Base-by-base conservation (phyloP, 371 early-diverging fungal species). In the Syncephalastrum sp. region DNA sequence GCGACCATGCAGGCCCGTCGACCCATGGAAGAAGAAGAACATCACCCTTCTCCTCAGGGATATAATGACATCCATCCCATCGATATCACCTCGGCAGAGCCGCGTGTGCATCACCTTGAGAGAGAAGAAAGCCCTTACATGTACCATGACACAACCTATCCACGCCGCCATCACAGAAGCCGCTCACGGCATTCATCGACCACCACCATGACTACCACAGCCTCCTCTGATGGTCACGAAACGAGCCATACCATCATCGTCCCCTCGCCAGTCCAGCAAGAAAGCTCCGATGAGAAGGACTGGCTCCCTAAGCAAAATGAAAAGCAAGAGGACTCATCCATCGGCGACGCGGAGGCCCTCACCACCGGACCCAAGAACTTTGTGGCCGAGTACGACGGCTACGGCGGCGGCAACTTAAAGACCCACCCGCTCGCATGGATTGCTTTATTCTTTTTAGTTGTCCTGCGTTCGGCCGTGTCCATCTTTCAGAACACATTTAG, bases 381-480 rank as follows among this genome's bases (percentile, higher is more conserved):
- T 33, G 1, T 10, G 0, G 7, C 38, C 12, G 38, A 2, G 6
- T 10, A 33, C 6, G 38, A 33, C 12, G 38, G 38, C 10, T 2
- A 33, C 8, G 38, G 7, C 3, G 29, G 10, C 38, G 38, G 38
- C 38, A 5, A 10, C 38, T 33, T 33, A 10, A 69, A 66, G 41
- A 75, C 73, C 10, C 70, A 70, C 14, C 68, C 73, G 6, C 48
- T 70, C 17, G 76, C 76, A 21, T 75, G 76, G 76, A 23, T 70
- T 4, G 52, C 66, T 3, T 47, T 75, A 7, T 70, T 68, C 46
- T 63, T 66, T 27, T 53, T 75, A 7, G 71, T 75, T 21, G 42
- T 64, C 3, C 47, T 75, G 6, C 66, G 76, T 12, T 59, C 73
- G 12, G 68, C 73, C 19, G 64, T 66, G 7, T 65, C 73, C 16